Base-by-base conservation (phyloP, 2,329 filamentous ascomycete species). In the Cercospora berteroae region DNA sequence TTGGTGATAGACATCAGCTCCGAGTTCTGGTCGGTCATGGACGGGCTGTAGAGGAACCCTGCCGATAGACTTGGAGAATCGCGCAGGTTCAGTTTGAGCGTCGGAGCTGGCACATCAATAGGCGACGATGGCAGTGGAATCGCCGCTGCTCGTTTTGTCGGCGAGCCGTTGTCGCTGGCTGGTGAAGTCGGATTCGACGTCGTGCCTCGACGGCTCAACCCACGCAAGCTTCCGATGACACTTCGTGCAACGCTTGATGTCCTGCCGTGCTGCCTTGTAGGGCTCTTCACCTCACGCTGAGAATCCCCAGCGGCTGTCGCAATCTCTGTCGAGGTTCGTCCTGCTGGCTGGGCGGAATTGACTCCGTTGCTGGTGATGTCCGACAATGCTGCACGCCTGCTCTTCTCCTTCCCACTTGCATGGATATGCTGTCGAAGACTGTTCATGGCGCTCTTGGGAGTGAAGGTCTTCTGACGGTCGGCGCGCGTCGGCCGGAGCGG, bases 71-170 rank as follows among this genome's bases (percentile, higher is more conserved):
- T 64, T 20, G 64, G 69, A 10, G 70, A 25, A 25, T 71, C 68
- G 6, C 67, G 70, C 13, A 77, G 63, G 33, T 76, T 71, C 13
- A 77, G 65, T 48, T 72, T 68, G 18, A 76, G 63, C 12, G 68
- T 67, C 16, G 75, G 65, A 27, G 73, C 58, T 7, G 74, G 69
- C 5, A 75, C 72, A 25, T 67, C 55, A 36, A 76, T 72, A 2
- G 74, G 73, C 31, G 72, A 73, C 7, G 73, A 74, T 10, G 72
- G 72, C n/a, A 72, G 59, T 5, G 71, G 71, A 7, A 72, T 64
- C n/a, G 57, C 57, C 5, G 58, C 44, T 7, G 73, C 69, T 27
- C 60, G 48, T 36, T 66, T 70, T n/a, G 60, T 69, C 5, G 61
- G 67, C 42, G 65, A 63, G 23, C 20, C 48, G 31, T 57, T 29